These are phyloP conservation scores for Zangia roseola DNA, from an alignment of 768 basidiomycete species.

Conservation along the genomic window DNA sequence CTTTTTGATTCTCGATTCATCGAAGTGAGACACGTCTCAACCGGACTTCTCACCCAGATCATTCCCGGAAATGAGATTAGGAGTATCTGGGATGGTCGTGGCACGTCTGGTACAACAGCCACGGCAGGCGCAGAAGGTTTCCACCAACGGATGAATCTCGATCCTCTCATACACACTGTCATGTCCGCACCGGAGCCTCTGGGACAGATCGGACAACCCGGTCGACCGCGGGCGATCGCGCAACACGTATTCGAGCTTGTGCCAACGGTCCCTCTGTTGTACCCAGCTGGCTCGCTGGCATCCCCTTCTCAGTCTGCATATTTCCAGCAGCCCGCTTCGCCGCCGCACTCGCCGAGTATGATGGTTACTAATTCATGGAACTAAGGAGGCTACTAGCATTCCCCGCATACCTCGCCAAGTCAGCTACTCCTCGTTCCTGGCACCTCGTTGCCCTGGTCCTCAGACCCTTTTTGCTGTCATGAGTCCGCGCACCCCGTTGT, in stretches of 20 bases:
- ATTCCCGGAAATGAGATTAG: constrained; percentile 78
- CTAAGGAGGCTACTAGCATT: background rate
- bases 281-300: constrained; percentile 43
- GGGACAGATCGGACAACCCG: constrained; percentile 37
- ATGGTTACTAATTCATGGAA: constrained; percentile 26
- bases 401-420: too few species aligned
- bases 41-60: constrained; percentile 78
- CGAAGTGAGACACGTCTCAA: constrained; percentile 83
- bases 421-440: too few species aligned
- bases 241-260: constrained; percentile 80
- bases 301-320: constrained; percentile 55
- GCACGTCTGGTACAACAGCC: constrained; percentile 30
- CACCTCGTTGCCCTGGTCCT: too few species aligned
- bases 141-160: constrained; percentile 53
- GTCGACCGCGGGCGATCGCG: constrained; percentile 49
- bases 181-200: constrained; percentile 57
- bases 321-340: constrained; percentile 51
- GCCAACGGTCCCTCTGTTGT: constrained; percentile 39
- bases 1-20: constrained; percentile 89
- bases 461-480: too few species aligned
- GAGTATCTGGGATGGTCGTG: constrained; percentile 89
- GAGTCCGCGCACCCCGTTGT: too few species aligned
- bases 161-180: constrained; percentile 84
- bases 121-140: constrained; percentile 33
- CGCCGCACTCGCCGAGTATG: constrained; percentile 54